A percentile compares a stretch with the other conserved stretches of the same genome.
Evolutionary conservation across 441 rosid species (phyloP).

Genomic region (Iberis amara): DNA sequence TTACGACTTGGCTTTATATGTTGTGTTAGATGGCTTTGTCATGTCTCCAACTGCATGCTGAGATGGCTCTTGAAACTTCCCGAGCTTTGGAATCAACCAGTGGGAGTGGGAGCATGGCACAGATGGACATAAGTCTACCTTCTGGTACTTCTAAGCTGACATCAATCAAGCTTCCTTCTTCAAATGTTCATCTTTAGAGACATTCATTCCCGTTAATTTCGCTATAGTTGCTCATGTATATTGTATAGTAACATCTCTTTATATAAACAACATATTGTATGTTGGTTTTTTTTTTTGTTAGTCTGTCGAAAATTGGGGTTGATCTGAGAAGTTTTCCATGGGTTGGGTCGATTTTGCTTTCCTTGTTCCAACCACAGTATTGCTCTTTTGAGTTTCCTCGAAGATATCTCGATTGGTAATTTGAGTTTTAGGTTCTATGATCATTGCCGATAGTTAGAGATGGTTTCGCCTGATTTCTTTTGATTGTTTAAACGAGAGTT

Average conservation of each 20-base stretch:
- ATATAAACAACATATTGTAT: conserved; percentile 2
- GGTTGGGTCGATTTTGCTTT: no score
- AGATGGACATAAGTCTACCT: conserved; percentile 23
- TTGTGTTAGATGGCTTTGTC: conserved; percentile 71
- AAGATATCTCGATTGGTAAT: no score
- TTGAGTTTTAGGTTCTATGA: no score
- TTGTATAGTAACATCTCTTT: conserved; percentile 14
- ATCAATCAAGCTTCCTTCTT: conserved; percentile 31
- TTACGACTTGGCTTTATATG: background rate
- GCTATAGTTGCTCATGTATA: no score
- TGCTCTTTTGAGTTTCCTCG: no score
- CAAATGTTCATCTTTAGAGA: conserved; percentile 28
- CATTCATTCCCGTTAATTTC: background rate
- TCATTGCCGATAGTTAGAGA: no score
- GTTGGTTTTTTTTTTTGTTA: background rate
- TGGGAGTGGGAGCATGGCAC: conserved; percentile 22
- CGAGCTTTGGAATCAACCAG: conserved; percentile 56
- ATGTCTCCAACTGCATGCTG: conserved; percentile 84
- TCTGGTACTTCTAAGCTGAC: conserved; percentile 26
- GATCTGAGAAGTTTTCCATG: no score
- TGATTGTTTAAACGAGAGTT: no score
- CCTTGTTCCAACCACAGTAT: no score
- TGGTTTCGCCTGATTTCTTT: no score
- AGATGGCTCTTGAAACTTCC: conserved; percentile 93
- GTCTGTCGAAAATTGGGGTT: no score